These are phyloP conservation scores for Medicago ruthenica DNA, from an alignment of 306 rosid species.

Conservation along the genomic window DNA sequence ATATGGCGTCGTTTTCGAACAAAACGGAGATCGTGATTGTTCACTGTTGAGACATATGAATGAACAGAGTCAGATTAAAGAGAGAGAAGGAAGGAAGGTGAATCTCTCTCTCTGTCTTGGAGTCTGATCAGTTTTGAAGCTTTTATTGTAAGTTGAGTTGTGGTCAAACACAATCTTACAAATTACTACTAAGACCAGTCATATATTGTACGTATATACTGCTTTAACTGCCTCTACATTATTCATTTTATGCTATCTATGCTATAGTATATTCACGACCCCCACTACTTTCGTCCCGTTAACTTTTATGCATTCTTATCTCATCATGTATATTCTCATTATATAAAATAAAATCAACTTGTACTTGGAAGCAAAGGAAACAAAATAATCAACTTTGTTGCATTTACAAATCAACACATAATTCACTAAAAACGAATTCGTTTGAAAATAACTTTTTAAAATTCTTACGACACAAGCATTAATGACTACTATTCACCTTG, in stretches of 20 bases:
- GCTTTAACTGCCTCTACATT: background rate
- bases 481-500: too few species aligned
- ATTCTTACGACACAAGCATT: too few species aligned
- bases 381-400: too few species aligned
- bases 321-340: too few species aligned
- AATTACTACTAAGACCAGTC: conserved; percentile 40
- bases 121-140: conserved; percentile 20
- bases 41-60: conserved; percentile 38
- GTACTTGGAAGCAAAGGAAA: too few species aligned
- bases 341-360: too few species aligned
- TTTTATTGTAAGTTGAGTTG: conserved; percentile 12
- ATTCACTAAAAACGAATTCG: too few species aligned
- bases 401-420: too few species aligned
- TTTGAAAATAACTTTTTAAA: too few species aligned
- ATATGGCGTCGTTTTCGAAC: conserved; percentile 21
- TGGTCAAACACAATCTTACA: conserved; percentile 49
- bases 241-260: conserved; percentile 26
- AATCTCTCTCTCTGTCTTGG: conserved; percentile 23
- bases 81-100: background rate
- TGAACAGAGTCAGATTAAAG: background rate
- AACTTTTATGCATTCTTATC: conserved; percentile 5
- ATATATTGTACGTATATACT: conserved; percentile 31
- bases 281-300: conserved; percentile 37
- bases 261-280: background rate
- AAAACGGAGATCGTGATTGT: conserved; percentile 48